These are phyloP conservation scores for Phalaenopsis aphrodite DNA, from an alignment of 106 monocot species.

Conservation along the genomic window DNA sequence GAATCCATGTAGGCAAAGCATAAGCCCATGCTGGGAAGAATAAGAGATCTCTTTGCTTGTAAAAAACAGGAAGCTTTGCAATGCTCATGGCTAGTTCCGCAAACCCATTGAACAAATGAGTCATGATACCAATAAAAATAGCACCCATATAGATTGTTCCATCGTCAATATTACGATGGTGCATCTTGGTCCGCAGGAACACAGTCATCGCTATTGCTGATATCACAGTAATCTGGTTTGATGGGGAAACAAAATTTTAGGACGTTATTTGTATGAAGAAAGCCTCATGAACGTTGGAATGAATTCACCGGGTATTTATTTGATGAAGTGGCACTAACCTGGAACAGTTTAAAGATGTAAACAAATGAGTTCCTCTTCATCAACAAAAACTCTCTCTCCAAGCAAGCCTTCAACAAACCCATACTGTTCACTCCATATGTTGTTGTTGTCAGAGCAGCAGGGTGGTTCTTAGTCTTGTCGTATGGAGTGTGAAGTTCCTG, in stretches of 20 bases:
- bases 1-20: constrained; percentile 48
- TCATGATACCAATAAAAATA: constrained; percentile 31
- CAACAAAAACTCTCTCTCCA: constrained; percentile 34
- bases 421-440: constrained; percentile 44
- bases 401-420: constrained; percentile 47
- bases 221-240: constrained; percentile 23
- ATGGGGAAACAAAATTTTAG: not conserved
- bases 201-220: constrained; percentile 38
- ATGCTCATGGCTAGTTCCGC: constrained; percentile 57
- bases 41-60: constrained; percentile 58
- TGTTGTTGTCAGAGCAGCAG: constrained; percentile 51
- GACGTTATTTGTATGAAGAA: not conserved
- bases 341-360: constrained; percentile 44
- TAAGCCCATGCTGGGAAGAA: constrained; percentile 67
- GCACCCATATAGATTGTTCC: constrained; percentile 43
- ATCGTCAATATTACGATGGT: constrained; percentile 14
- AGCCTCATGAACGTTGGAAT: too few relatives aligned
- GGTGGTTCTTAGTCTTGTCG: constrained; percentile 48
- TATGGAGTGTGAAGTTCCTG: constrained; percentile 39
- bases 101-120: constrained; percentile 55
- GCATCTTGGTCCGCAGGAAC: constrained; percentile 56
- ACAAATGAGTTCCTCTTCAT: constrained; percentile 73
- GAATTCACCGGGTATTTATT: not conserved
- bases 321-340: constrained; percentile 14
- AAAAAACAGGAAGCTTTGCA: constrained; percentile 58